Evolutionary conservation across 179 eudicot genomes (phyloP).

Genomic region (Drosera spatulata): DNA sequence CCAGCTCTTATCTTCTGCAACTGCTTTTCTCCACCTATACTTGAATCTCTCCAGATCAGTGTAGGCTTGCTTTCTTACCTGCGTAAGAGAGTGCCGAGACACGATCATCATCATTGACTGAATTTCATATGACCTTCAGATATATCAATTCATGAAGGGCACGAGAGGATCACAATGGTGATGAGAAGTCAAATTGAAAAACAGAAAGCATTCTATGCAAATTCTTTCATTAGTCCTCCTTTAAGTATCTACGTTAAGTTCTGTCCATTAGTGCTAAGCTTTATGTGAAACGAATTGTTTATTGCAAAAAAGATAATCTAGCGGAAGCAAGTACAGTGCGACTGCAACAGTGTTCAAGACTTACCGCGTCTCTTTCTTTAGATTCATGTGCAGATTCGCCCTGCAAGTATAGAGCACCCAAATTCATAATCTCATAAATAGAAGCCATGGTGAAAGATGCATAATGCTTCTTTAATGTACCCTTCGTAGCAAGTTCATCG

Average conservation of each 20-base stretch:
- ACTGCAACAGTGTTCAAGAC: not conserved
- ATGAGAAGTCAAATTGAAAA: too few species aligned
- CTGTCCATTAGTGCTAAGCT: too few species aligned
- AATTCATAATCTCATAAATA: not conserved
- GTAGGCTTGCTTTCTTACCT: conserved; percentile 42
- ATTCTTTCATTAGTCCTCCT: too few species aligned
- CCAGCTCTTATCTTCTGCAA: conserved; percentile 44
- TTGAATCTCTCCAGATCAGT: conserved; percentile 44
- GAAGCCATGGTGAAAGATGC: not conserved
- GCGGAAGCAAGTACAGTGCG: too few species aligned
- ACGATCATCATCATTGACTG: too few species aligned
- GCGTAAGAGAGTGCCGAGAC: conserved; percentile 8
- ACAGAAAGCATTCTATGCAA: too few species aligned
- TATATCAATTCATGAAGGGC: too few species aligned
- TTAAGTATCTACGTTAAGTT: too few species aligned
- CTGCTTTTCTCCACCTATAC: conserved; percentile 50
- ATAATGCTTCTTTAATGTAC: conserved; percentile 4
- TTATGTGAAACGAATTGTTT: too few species aligned
- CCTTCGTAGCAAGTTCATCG: conserved; percentile 10
- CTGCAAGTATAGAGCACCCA: conserved; percentile 16
- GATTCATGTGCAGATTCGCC: conserved; percentile 16
- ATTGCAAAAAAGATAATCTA: too few species aligned
- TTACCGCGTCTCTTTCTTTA: conserved; percentile 33
- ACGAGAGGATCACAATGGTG: too few species aligned
- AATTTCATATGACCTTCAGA: too few species aligned